These are phyloP conservation scores for Ophiostoma populinum DNA, from an alignment of 2,329 filamentous ascomycete genomes.

Conservation along the genomic window DNA sequence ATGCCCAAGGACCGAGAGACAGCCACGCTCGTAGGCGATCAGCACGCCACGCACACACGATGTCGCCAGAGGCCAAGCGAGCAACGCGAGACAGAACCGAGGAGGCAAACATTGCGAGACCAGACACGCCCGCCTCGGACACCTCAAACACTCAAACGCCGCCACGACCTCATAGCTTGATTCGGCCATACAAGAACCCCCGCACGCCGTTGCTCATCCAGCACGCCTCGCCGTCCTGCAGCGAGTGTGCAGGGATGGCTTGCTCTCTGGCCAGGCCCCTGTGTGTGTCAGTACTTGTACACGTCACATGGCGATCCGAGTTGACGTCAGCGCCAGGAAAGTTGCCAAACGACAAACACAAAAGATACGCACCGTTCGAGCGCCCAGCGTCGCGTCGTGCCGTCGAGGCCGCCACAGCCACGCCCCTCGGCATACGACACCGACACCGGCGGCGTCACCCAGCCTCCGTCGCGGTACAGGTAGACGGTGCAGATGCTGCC, in stretches of 20 bases:
- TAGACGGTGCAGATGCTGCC: slow-evolving; percentile 71
- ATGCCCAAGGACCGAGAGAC: neutral
- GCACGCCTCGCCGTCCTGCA: slow-evolving; percentile 58
- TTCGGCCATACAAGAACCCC: slow-evolving; percentile 46
- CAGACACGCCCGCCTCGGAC: neutral
- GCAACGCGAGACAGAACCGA: too few relatives aligned
- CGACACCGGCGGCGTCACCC: slow-evolving; percentile 64
- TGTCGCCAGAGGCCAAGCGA: too few relatives aligned
- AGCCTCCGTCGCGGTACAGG: slow-evolving; percentile 53
- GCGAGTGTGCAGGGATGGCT: slow-evolving; percentile 36
- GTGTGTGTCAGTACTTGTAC: neutral
- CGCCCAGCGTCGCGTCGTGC: slow-evolving; percentile 73
- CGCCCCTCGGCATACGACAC: slow-evolving; percentile 17
- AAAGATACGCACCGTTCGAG: slow-evolving; percentile 43
- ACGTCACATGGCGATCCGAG: too few relatives aligned
- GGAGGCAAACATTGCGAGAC: too few relatives aligned
- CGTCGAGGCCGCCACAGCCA: slow-evolving; percentile 61
- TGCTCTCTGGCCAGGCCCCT: slow-evolving; percentile 49
- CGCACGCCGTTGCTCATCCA: slow-evolving; percentile 82
- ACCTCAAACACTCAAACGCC: neutral
- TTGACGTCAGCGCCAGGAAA: too few relatives aligned
- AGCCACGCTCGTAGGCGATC: too few relatives aligned
- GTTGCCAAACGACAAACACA: neutral
- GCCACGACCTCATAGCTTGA: slow-evolving; percentile 15
- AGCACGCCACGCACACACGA: too few relatives aligned